Conservation (phyloP, 768 basidiomycete species). For the Mycena vulgaris region DNA sequence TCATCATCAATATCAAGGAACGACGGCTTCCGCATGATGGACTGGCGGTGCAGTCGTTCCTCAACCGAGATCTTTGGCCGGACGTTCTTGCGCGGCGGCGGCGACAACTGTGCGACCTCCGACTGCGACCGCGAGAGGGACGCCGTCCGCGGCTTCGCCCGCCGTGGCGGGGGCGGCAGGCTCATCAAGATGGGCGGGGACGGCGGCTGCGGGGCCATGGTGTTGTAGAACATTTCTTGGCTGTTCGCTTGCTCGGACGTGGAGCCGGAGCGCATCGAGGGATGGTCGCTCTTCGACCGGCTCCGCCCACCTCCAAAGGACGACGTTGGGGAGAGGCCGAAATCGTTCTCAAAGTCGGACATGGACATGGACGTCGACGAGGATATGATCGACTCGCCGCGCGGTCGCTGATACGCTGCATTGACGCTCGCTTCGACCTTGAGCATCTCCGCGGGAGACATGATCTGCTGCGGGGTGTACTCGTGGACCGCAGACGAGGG, state of each 20-base stretch:
- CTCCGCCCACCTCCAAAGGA: constrained; percentile 40
- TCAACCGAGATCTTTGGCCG: constrained; percentile 55
- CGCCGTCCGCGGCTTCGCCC: constrained; percentile 49
- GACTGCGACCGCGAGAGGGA: constrained; percentile 40
- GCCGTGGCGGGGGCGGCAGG: constrained; percentile 73
- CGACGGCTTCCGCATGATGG: constrained; percentile 77
- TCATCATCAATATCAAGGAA: constrained; percentile 80
- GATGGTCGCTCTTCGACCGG: constrained; percentile 35
- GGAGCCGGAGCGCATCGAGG: constrained; percentile 26
- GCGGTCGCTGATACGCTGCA: constrained; percentile 44
- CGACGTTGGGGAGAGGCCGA: constrained; percentile 49
- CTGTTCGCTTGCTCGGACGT: constrained; percentile 20
- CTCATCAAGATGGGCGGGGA: constrained; percentile 52
- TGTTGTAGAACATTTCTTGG: constrained; percentile 24
- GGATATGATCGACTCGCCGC: constrained; percentile 56
- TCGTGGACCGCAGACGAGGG: constrained; percentile 55
- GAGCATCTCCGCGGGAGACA: constrained; percentile 77
- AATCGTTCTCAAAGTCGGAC: constrained; percentile 50
- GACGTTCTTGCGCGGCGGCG: constrained; percentile 45
- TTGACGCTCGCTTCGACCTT: constrained; percentile 70
- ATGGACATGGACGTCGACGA: constrained; percentile 57
- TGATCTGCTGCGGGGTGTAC: constrained; percentile 75
- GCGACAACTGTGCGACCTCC: constrained; percentile 35
- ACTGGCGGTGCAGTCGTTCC: constrained; percentile 61
- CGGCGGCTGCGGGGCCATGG: constrained; percentile 35